Percentiles rank a stretch among this genome's conserved stretches.
phyloP scores from a whole-genome alignment of 2,329 filamentous ascomycete genomes.

The Colletotrichum caudatum region DNA sequence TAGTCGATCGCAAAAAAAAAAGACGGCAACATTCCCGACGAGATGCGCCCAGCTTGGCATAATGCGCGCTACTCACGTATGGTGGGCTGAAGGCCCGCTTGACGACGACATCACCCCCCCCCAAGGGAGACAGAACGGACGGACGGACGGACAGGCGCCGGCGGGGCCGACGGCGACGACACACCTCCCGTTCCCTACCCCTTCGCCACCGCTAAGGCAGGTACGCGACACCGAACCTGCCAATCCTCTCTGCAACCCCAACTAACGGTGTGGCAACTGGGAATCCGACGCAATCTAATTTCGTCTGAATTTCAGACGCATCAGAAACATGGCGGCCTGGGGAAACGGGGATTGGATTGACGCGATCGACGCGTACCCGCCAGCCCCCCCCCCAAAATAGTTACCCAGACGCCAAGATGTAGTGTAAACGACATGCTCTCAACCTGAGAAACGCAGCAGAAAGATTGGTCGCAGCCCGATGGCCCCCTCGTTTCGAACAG shows the following conservation, averaged over 20 bases:
- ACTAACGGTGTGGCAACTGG: neutral
- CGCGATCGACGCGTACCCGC: neutral
- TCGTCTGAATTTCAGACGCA: constrained; percentile 29
- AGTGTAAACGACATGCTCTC: neutral
- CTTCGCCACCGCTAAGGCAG: constrained; percentile 22
- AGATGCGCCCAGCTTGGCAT: neutral
- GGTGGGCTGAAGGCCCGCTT: neutral
- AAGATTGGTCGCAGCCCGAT: constrained; percentile 1
- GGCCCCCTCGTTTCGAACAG: constrained; percentile 33
- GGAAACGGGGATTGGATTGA: constrained; percentile 12
- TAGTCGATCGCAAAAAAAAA: neutral
- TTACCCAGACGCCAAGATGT: neutral
- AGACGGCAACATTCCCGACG: neutral
- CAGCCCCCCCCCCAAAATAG: neutral
- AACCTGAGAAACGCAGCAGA: neutral
- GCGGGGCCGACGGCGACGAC: neutral
- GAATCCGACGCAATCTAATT: constrained; percentile 17
- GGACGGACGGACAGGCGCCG: neutral
- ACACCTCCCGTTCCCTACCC: neutral
- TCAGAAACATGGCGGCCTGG: constrained; percentile 16
- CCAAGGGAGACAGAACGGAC: neutral
- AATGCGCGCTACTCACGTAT: neutral
- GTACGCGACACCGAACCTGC: constrained; percentile 16
- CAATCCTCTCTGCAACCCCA: constrained; percentile 3
- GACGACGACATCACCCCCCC: neutral